Evolutionary conservation across 2,329 filamentous ascomycete species (phyloP), one percentile per base, ranked within the genome.

Genomic region (Periconia macrospinosa): DNA sequence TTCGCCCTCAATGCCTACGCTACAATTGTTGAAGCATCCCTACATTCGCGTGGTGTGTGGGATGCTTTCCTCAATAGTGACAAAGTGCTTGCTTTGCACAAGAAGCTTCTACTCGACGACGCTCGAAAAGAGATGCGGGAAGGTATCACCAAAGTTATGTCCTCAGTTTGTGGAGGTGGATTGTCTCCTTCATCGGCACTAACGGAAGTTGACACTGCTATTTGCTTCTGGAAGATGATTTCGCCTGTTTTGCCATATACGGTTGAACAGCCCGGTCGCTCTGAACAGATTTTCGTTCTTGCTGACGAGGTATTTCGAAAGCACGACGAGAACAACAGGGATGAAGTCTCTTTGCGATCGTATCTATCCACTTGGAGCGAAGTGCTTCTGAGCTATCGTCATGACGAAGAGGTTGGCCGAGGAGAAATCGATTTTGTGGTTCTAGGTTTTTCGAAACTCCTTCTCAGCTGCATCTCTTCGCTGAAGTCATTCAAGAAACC

Each of bases 401-500:
- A 75, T 23, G 48, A 63, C 30, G 71, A 73, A 50, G 57, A 68
- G 43, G 69, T 75, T 7, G 74, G 73, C 6, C 65, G 68, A 10
- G 68, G 72, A 17, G 65, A 74, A 19, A 57, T 59, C 8, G 72
- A 76, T 52, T 56, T 60, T 37, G 65, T 76, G 27, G 69, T 76
- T 14, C 46, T 71, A 15, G 75, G 75, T 1, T 68, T 80, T 19
- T 70, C 76, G 2, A 72, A 69, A 37, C 65, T 80, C 27, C 62
- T 80, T 15, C 58, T 63, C 11, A 71, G 61, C 46, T 74, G 74
- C 41, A 61, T 75, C 20, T 57, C 67, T n/a, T 75, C 71, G 3
- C 52, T 75, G 30, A 75, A 75, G 47, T 75, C 73, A 2, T 73
- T 72, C 62, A 75, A 75, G 55, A 73, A 67, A 49, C 68, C 71